Percentiles rank a stretch among this genome's conserved stretches.
Conservation (phyloP, 75 land plant species). For the Sequoiadendron giganteum region DNA sequence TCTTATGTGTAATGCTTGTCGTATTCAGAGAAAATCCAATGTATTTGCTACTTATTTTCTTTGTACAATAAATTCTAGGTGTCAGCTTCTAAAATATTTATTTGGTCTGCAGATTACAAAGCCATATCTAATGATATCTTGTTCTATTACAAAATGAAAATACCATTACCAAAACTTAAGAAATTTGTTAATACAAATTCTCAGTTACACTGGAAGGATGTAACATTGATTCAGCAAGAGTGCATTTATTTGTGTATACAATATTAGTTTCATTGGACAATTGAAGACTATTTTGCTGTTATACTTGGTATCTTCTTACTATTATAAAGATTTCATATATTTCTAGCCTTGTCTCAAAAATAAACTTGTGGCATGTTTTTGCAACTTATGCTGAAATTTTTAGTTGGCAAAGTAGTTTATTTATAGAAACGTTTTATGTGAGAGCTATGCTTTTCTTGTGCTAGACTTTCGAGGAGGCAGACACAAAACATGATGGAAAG, state of each 20-base stretch:
- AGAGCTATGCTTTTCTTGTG: not conserved
- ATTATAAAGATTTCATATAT: not conserved
- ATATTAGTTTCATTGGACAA: not conserved
- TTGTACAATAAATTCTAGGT: not conserved
- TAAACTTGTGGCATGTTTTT: not conserved
- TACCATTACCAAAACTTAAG: not conserved
- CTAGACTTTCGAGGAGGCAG: constrained; percentile 50
- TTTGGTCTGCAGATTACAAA: not conserved
- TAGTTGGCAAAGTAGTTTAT: not conserved
- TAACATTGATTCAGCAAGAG: not conserved
- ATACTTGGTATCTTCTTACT: not conserved
- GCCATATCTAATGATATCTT: not conserved
- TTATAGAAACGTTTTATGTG: not conserved
- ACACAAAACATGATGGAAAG: constrained; percentile 69
- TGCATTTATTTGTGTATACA: not conserved
- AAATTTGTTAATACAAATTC: not conserved
- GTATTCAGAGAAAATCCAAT: not conserved
- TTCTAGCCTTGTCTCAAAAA: not conserved
- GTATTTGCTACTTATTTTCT: not conserved
- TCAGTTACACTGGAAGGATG: not conserved
- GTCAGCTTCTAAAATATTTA: not conserved
- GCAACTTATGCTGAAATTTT: not conserved
- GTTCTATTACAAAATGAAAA: no score
- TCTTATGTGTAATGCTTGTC: not conserved
- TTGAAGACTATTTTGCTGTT: not conserved